Evolutionary conservation across 768 basidiomycete genomes (phyloP).

Genomic region (Termitomyces sp.): DNA sequence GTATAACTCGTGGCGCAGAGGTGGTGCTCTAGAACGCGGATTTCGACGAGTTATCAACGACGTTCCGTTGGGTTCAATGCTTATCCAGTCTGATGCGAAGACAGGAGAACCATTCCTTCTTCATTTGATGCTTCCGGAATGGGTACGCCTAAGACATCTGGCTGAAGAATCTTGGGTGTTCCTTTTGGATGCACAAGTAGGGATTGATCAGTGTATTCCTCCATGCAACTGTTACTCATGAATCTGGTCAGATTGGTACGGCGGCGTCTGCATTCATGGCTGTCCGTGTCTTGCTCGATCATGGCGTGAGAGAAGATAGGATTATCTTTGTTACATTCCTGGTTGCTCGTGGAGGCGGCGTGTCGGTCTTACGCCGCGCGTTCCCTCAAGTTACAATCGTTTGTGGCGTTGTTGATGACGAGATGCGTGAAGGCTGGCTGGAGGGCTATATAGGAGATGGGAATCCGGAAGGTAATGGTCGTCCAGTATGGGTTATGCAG

Average conservation of each 20-base stretch:
- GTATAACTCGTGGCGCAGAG: constrained; percentile 39
- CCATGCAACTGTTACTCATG: background rate
- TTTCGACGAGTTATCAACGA: constrained; percentile 86
- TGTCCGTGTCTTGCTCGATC: constrained; percentile 88
- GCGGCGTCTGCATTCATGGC: constrained; percentile 95
- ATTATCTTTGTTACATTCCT: constrained; percentile 92
- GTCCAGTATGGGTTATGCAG: constrained; percentile 78
- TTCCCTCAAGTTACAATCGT: constrained; percentile 87
- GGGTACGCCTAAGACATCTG: constrained; percentile 58
- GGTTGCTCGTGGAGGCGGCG: constrained; percentile 77
- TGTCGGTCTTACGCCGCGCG: constrained; percentile 72
- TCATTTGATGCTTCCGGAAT: constrained; percentile 75
- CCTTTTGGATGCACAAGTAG: constrained; percentile 84
- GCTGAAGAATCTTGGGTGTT: constrained; percentile 80
- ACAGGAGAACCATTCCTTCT: constrained; percentile 88
- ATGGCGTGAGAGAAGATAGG: constrained; percentile 78
- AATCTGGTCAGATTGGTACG: constrained; percentile 70
- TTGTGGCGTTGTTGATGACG: constrained; percentile 78
- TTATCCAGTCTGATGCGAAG: constrained; percentile 83
- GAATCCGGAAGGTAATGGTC: constrained; percentile 45
- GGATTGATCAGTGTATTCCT: background rate
- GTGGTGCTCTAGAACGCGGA: constrained; percentile 88
- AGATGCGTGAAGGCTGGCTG: constrained; percentile 72
- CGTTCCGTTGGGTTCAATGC: constrained; percentile 80
- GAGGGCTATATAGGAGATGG: constrained; percentile 51